These are phyloP conservation scores for Acaromyces ingoldii DNA, from an alignment of 1,284 basidiomycete species.

Conservation along the genomic window DNA sequence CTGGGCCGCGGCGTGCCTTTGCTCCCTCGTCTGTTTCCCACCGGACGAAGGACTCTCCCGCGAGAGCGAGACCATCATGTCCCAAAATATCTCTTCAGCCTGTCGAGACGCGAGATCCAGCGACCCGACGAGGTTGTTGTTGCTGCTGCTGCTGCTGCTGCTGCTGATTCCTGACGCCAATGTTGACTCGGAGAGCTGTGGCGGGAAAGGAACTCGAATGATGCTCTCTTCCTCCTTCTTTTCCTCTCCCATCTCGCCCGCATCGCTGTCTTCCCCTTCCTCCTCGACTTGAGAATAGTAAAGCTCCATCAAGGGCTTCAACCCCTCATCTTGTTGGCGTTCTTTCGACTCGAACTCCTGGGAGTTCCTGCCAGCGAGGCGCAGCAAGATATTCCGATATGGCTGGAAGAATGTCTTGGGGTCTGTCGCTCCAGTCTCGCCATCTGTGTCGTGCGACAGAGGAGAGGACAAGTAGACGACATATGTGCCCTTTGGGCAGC, in stretches of 20 bases:
- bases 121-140: background rate
- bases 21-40: background rate
- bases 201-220: background rate
- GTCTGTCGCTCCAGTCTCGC: background rate
- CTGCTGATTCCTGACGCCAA: too few species aligned
- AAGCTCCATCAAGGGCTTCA: background rate
- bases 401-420: background rate
- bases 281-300: background rate
- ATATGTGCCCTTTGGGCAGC: constrained; percentile 64
- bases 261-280: background rate
- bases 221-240: background rate
- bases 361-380: background rate
- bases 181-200: background rate
- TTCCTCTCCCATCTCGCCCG: background rate
- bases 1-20: too few species aligned
- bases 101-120: background rate
- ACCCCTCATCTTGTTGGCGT: background rate
- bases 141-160: too few species aligned
- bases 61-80: too few species aligned
- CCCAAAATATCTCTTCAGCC: background rate
- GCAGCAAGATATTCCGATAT: background rate
- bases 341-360: background rate
- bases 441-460: background rate
- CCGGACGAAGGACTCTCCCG: too few species aligned
- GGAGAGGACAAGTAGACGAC: background rate